Evolutionary conservation across 768 basidiomycete species (phyloP), one percentile per base, ranked within the genome.

Genomic region (Sporobolomyces roseus): DNA sequence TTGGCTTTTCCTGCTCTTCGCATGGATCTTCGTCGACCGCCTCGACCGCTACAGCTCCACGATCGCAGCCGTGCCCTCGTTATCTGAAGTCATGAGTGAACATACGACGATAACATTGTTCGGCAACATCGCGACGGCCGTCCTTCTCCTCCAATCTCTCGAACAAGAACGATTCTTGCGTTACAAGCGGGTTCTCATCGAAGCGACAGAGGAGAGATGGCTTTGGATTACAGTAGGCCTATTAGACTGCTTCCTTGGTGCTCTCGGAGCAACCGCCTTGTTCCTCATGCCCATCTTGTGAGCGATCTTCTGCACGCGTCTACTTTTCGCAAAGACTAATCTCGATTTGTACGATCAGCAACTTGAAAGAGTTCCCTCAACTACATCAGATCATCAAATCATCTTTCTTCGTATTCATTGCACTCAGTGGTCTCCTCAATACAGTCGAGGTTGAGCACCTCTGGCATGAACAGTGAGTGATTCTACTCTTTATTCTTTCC

Each of bases 391-490:
- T 29, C 12, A 9, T 10, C 32, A 41, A 54, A 52, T 21, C 29
- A 17, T 2, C 46, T 0, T 63, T 67, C 58, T 51, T 71, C 35
- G 23, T 51, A 27, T 54, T 33, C 27, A 32, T 71, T 3, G 27
- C 46, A 0, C 14, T 64, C 2, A 29, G 21, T 32, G 70, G 59
- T 2, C 21, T 61, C 1, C 53, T 71, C 2, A 58, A 66, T 13
- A 64, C 65, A 0, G 33, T 36, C 30, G 70, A 71, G 29, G 70
- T 71, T 33, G 62, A 66, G 29, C 70, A 67, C 12, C 41, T 71
- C 1, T 67, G 65, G 70, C 65, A 71, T 38, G 70, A 71, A 43
- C 70, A 71, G 70, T 66, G 23, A 21, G 61, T 6, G n/a, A 21
- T 4, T 8, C 30, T 27, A 45, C 41, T 25, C 25, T 33, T 25